Conservation (phyloP, 306 rosid genomes). For the Crotalaria pallida region DNA sequence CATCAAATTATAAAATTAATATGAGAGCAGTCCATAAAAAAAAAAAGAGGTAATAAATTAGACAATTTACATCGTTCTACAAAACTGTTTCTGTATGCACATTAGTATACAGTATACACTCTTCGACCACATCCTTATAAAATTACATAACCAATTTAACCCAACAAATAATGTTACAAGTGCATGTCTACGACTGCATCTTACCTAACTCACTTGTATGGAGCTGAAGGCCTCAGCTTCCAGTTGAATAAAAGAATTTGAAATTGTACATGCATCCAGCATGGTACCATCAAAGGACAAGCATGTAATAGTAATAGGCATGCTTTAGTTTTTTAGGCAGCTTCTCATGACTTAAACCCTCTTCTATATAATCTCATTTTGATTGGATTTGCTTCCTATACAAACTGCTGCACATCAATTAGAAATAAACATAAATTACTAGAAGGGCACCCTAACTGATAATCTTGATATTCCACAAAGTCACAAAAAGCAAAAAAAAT, state of each 20-base stretch:
- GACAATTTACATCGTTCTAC: not conserved
- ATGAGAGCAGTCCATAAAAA: not conserved
- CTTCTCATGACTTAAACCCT: conserved; percentile 10
- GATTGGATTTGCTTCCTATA: conserved; percentile 5
- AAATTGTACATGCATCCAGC: conserved; percentile 7
- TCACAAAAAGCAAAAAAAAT: not conserved
- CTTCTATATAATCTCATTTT: not conserved
- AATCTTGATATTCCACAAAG: conserved; percentile 10
- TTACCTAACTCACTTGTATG: not conserved
- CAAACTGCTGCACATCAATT: conserved; percentile 7
- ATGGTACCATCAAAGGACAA: conserved; percentile 19
- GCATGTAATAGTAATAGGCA: not conserved
- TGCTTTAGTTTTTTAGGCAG: conserved; percentile 12
- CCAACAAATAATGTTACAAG: conserved; percentile 2
- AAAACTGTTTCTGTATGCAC: not conserved
- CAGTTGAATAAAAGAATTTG: conserved; percentile 8
- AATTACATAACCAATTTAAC: conserved; percentile 21
- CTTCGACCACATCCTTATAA: not conserved
- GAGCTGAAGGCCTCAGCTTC: conserved; percentile 13
- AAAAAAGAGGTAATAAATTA: not conserved
- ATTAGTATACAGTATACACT: not conserved
- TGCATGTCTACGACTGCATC: not conserved
- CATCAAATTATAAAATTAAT: conserved; percentile 3
- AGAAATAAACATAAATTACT: conserved; percentile 1
- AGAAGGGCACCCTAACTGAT: not conserved